These are phyloP conservation scores for Phoma herbarum DNA, from an alignment of 2,329 filamentous ascomycete species.

Conservation along the genomic window DNA sequence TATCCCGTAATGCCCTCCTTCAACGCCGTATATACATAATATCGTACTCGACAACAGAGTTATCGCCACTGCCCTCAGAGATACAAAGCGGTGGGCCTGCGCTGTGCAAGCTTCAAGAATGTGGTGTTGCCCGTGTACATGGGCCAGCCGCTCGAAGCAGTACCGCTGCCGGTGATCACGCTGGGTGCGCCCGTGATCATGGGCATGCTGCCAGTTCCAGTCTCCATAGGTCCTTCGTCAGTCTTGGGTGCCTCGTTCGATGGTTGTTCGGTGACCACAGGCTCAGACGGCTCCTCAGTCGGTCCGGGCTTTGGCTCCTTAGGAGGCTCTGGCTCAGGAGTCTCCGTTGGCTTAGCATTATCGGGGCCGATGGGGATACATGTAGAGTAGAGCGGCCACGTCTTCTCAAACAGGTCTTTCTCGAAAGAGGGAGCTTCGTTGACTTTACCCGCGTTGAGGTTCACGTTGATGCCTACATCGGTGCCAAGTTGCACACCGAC, in stretches of 20 bases:
- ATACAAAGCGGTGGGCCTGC: conserved; percentile 21
- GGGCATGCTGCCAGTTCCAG: conserved; percentile 15
- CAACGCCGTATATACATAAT: not conserved
- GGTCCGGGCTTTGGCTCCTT: conserved; percentile 17
- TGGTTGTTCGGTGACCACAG: conserved; percentile 15
- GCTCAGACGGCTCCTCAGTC: conserved; percentile 14
- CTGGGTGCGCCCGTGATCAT: conserved; percentile 18
- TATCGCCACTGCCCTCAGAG: not conserved
- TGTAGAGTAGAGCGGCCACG: conserved; percentile 32
- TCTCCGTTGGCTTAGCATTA: conserved; percentile 23
- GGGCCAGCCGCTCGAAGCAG: conserved; percentile 20
- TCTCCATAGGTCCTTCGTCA: conserved; percentile 10
- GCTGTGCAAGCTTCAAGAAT: conserved; percentile 24
- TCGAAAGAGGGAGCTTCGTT: conserved; percentile 27
- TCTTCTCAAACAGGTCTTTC: conserved; percentile 32
- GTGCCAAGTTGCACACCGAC: conserved; percentile 26
- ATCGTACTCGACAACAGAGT: not conserved
- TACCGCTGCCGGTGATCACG: conserved; percentile 17
- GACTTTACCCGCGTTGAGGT: conserved; percentile 33
- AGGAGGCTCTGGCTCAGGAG: conserved; percentile 18
- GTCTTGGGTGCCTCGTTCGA: conserved; percentile 6
- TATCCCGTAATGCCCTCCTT: not conserved
- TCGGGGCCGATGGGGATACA: conserved; percentile 31
- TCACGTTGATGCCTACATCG: conserved; percentile 34
- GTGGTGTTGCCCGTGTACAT: conserved; percentile 25